Evolutionary conservation across 164 flowering plant species (phyloP).

Genomic region (Vitis amurensis): DNA sequence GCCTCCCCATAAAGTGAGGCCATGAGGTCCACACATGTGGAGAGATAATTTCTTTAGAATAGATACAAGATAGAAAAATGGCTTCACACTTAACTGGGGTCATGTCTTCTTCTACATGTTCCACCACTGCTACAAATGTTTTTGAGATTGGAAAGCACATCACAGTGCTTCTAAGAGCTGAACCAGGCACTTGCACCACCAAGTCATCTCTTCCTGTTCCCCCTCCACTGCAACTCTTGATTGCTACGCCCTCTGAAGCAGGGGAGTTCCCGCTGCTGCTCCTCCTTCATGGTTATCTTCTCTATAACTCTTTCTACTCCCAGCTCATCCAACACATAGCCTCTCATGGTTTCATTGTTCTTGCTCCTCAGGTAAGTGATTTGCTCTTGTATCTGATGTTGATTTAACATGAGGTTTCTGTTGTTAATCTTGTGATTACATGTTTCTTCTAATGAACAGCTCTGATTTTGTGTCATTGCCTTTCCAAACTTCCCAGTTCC

Average conservation of each 20-base stretch:
- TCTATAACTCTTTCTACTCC: slow-evolving; percentile 76
- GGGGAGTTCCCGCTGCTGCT: slow-evolving; percentile 65
- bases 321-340: slow-evolving; percentile 78
- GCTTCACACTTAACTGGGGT: background rate
- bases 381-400: background rate
- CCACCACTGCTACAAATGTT: slow-evolving; percentile 6
- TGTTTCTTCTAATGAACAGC: too few species aligned
- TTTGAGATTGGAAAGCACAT: slow-evolving; percentile 27
- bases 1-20: background rate
- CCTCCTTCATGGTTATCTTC: slow-evolving; percentile 80
- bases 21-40: background rate
- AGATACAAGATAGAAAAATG: background rate
- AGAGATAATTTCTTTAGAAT: too few species aligned
- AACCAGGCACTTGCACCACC: background rate
- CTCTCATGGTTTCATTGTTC: slow-evolving; percentile 86
- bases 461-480: too few species aligned
- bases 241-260: slow-evolving; percentile 41
- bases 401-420: too few species aligned
- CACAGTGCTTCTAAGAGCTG: slow-evolving; percentile 9
- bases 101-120: slow-evolving; percentile 15
- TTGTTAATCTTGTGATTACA: too few species aligned
- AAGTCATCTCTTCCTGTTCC: slow-evolving; percentile 5
- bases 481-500: too few species aligned
- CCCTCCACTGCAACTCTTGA: slow-evolving; percentile 64
- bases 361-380: slow-evolving; percentile 80